These are phyloP conservation scores for Myxozyma melibiosi DNA, from an alignment of 805 yeast genomes.

Conservation along the genomic window DNA sequence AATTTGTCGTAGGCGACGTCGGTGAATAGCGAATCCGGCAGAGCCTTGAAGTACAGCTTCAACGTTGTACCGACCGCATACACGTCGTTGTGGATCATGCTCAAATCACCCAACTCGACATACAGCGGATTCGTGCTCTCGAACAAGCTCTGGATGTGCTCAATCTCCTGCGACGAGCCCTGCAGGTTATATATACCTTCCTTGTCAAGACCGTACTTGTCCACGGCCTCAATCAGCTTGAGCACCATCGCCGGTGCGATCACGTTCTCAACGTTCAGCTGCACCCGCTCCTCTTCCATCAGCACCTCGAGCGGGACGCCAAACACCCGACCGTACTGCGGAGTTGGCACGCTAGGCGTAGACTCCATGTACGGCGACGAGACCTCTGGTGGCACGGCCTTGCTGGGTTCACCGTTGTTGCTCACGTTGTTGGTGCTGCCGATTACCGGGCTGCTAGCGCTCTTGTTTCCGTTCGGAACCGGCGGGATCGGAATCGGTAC, in stretches of 20 bases:
- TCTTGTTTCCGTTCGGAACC: neutral
- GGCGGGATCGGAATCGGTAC: slow-evolving; percentile 9
- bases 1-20: slow-evolving; percentile 61
- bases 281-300: slow-evolving; percentile 69
- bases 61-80: slow-evolving; percentile 85
- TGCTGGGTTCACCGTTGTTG: too few relatives aligned
- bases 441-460: too few relatives aligned
- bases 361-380: neutral
- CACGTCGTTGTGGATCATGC: slow-evolving; percentile 71
- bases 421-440: too few relatives aligned
- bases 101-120: slow-evolving; percentile 56
- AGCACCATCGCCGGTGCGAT: slow-evolving; percentile 89
- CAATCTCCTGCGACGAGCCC: slow-evolving; percentile 75
- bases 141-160: slow-evolving; percentile 68
- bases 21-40: slow-evolving; percentile 87
- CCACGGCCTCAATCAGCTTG: slow-evolving; percentile 84
- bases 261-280: slow-evolving; percentile 45
- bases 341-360: neutral
- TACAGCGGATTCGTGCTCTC: slow-evolving; percentile 54
- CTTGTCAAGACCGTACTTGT: slow-evolving; percentile 75
- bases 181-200: slow-evolving; percentile 90
- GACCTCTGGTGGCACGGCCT: too few relatives aligned
- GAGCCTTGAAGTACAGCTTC: slow-evolving; percentile 76
- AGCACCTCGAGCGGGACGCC: slow-evolving; percentile 81
- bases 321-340: slow-evolving; percentile 49